phyloP scores from a whole-genome alignment of 176 grass and related monocot genomes.

The Miscanthus lutarioriparius region DNA sequence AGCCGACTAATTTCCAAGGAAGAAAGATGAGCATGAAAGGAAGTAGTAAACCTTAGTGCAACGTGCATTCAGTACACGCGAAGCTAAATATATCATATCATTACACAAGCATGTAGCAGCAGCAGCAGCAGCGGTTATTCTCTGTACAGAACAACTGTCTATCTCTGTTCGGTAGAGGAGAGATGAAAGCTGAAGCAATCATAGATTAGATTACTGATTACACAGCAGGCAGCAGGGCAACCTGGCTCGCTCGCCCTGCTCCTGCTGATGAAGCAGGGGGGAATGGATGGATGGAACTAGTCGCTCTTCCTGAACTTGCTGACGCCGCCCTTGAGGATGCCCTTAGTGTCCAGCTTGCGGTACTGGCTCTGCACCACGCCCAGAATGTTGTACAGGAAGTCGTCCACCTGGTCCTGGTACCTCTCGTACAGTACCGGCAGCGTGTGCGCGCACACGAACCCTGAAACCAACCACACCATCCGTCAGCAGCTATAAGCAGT shows the following conservation, averaged over 20 bases:
- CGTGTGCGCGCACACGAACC: slow-evolving; percentile 78
- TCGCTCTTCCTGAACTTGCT: slow-evolving; percentile 64
- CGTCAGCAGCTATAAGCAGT: too few species aligned
- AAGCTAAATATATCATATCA: background rate
- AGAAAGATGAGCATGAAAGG: too few species aligned
- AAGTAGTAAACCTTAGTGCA: background rate
- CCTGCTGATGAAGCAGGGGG: background rate
- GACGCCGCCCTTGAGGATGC: slow-evolving; percentile 57
- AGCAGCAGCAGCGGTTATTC: background rate
- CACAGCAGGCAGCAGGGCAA: background rate
- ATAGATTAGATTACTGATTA: background rate
- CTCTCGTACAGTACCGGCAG: slow-evolving; percentile 86
- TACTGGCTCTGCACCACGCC: slow-evolving; percentile 69
- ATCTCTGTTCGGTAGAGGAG: too few species aligned
- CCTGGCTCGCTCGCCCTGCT: too few species aligned
- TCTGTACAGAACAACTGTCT: background rate
- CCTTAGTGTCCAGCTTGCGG: slow-evolving; percentile 56
- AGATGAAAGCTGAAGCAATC: background rate
- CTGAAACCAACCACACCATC: slow-evolving; percentile 39
- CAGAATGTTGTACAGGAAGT: slow-evolving; percentile 58
- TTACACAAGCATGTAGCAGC: background rate
- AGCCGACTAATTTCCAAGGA: background rate
- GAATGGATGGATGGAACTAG: background rate
- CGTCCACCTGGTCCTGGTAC: slow-evolving; percentile 84
- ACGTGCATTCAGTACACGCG: background rate